Evolutionary conservation across 805 yeast genomes (phyloP), one percentile per base, ranked within the genome.

Genomic region (Candida maesae): DNA sequence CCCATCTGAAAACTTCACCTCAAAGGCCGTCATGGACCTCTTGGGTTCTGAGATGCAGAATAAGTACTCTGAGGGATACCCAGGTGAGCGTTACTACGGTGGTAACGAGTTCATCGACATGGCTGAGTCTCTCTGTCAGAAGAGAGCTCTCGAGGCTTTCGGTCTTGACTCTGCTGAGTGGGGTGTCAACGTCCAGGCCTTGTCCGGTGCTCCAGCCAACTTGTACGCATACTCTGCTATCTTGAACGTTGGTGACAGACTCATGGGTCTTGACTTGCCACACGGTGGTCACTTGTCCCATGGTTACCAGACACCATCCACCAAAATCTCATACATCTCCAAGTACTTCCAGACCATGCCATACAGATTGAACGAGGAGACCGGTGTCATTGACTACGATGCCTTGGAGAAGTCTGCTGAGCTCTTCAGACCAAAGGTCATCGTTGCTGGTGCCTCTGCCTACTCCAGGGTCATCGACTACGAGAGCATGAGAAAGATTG

Each of bases 1-100:
- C 65, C 96, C 99, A 24, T 86, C 96, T 41, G 99, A 93, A 73
- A 93, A 93, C 70, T 90, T 91, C 74, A 93, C 99, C 42, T 85
- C 97, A 41, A 84, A 84, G 54, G 85, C 98, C 31, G 99, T 93
- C 35, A 85, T 91, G 71, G 98, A 93, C 60, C 87, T 95, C 25
- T 80, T 91, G 59, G 99, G 99, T 53, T 84, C 98, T 38, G 96
- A 95, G 64, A 88, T 93, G 96, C 86, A 86, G 66, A 93, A 93
- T 80, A 93, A 93, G 74, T 93, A 93, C 73, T 89, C 97, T 29
- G 99, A 93, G 71, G 99, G 99, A 49, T 91, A 93, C 71, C 99
- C 99, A 46, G 98, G 98, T 53, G 97, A 95, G 50, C 82, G 99
- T 68, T 93, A 93, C 75, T 93, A 93, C 65, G 99, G 99, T 67